Percentiles rank a stretch among this genome's conserved stretches.
phyloP scores from a whole-genome alignment of 2,329 filamentous ascomycete species.

The Clonostachys sp. region DNA sequence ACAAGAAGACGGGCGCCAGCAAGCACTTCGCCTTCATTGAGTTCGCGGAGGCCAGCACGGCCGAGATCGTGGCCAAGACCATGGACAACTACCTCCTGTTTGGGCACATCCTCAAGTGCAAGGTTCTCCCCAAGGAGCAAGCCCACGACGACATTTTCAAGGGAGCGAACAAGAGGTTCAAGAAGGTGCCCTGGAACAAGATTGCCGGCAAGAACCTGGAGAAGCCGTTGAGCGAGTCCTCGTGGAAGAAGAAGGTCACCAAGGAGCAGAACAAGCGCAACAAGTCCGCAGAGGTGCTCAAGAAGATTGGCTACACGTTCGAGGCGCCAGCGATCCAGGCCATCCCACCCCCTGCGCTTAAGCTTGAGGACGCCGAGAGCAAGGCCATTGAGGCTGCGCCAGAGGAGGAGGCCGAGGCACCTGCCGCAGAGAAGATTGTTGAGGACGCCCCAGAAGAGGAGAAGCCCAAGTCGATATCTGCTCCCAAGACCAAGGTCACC shows the following conservation, averaged over 20 bases:
- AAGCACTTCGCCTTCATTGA: conserved; percentile 97
- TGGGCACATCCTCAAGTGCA: conserved; percentile 88
- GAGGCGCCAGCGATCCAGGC: conserved; percentile 67
- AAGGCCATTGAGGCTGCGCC: conserved; percentile 30
- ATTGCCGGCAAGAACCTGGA: conserved; percentile 74
- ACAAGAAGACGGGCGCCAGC: conserved; percentile 83
- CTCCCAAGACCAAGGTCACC: conserved; percentile 27
- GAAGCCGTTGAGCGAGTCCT: conserved; percentile 65
- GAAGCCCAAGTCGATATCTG: conserved; percentile 11
- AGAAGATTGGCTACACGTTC: conserved; percentile 80
- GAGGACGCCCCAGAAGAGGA: conserved; percentile 14
- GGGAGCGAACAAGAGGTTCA: conserved; percentile 86
- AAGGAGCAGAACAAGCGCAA: conserved; percentile 68
- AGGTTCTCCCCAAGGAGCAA: conserved; percentile 69
- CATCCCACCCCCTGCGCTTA: conserved; percentile 31
- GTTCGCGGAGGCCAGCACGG: conserved; percentile 72
- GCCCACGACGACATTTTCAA: conserved; percentile 82
- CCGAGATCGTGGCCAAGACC: conserved; percentile 86
- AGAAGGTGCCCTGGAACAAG: conserved; percentile 81
- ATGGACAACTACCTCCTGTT: conserved; percentile 99
- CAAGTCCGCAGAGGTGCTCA: conserved; percentile 68
- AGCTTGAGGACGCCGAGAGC: conserved; percentile 18
- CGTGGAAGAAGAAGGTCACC: conserved; percentile 73
- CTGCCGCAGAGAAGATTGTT: conserved; percentile 18
- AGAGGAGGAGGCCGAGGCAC: conserved; percentile 17